A percentile compares a stretch with the other conserved stretches of the same genome.
These are phyloP conservation scores for Rhizophora apiculata DNA, from an alignment of 345 rosid species.

Conservation along the genomic window DNA sequence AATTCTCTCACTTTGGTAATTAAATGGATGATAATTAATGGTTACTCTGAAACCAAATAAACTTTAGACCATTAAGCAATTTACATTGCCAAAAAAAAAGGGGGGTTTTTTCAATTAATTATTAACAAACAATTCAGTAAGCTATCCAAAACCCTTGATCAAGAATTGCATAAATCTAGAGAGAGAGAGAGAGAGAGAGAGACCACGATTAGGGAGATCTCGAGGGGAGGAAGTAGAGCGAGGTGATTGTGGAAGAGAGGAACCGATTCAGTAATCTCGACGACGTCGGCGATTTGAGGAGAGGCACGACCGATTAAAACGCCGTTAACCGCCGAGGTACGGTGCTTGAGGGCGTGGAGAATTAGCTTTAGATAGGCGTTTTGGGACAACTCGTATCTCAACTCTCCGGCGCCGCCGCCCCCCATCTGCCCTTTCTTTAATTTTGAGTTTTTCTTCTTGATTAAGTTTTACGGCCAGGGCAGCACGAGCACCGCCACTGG, in stretches of 20 bases:
- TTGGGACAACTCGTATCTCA: constrained; percentile 73
- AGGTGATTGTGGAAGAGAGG: constrained; percentile 91
- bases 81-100: no score
- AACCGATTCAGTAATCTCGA: constrained; percentile 80
- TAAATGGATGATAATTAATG: no score
- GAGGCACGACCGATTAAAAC: constrained; percentile 57
- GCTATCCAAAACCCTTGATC: not conserved
- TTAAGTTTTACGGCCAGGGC: not conserved
- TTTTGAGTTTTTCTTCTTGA: not conserved
- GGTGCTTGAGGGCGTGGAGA: constrained; percentile 78
- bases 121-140: not conserved
- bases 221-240: constrained; percentile 84
- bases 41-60: no score
- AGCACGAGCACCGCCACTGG: no score
- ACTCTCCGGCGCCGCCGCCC: constrained; percentile 39
- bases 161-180: not conserved
- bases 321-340: constrained; percentile 82
- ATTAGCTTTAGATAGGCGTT: constrained; percentile 83
- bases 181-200: not conserved
- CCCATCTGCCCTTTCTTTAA: constrained; percentile 21
- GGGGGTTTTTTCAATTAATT: no score
- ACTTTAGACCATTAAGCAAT: no score
- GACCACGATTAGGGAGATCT: constrained; percentile 89
- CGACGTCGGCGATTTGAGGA: constrained; percentile 30
- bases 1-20: no score